Evolutionary conservation across 1,284 basidiomycete species (phyloP).

Genomic region (Cystobasidiaceae sp.): DNA sequence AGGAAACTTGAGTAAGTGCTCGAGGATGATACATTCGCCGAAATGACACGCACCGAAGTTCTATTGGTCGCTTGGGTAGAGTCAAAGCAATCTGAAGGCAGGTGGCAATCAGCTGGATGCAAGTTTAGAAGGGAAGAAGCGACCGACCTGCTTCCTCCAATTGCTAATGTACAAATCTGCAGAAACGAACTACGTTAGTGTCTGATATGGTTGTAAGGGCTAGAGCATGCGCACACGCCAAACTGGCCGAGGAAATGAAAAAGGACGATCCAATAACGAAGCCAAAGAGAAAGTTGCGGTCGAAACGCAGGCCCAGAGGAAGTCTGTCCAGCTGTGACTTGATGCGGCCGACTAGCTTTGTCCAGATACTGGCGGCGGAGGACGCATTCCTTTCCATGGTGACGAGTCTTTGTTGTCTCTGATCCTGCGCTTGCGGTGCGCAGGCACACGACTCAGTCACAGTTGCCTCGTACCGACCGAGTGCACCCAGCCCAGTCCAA

Average conservation of each 20-base stretch:
- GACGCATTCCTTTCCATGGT: no score
- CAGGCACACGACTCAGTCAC: no score
- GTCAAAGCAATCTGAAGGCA: conserved; percentile 8
- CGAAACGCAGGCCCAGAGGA: conserved; percentile 19
- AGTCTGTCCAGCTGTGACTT: conserved; percentile 1
- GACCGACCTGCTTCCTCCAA: conserved; percentile 21
- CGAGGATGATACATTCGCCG: no score
- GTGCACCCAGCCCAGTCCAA: no score
- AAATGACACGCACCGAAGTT: conserved; percentile 25
- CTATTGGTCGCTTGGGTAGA: conserved; percentile 28
- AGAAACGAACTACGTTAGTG: background rate
- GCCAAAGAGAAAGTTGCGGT: conserved; percentile 26
- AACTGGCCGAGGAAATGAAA: conserved; percentile 26
- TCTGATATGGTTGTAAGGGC: background rate
- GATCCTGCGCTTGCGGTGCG: no score
- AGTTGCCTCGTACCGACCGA: no score
- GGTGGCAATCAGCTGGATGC: background rate
- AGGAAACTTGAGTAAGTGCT: no score
- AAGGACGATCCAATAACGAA: conserved; percentile 30
- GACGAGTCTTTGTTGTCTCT: no score
- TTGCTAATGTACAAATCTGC: conserved; percentile 10
- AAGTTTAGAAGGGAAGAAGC: no score
- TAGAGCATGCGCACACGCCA: conserved; percentile 3
- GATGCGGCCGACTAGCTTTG: background rate
- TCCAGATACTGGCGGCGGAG: background rate